Percentiles rank a stretch among this genome's conserved stretches.
Conservation (phyloP, 2,329 filamentous ascomycete species). For the Stylonectria norvegica region DNA sequence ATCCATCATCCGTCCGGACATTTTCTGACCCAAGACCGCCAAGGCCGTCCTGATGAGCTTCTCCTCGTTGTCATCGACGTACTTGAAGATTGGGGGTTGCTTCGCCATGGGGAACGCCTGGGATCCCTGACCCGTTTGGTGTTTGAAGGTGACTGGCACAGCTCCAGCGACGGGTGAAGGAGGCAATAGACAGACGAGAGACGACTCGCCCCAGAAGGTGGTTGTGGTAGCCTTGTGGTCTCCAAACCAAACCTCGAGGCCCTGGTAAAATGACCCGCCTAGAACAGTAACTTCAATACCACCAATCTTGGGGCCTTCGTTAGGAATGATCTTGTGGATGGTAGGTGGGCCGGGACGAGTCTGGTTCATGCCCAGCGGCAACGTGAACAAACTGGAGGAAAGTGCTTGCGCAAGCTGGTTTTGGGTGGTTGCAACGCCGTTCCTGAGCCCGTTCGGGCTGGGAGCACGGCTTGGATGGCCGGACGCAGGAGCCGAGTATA, state of each 20-base stretch:
- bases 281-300: slow-evolving; percentile 85
- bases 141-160: slow-evolving; percentile 68
- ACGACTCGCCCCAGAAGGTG: slow-evolving; percentile 75
- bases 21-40: slow-evolving; percentile 61
- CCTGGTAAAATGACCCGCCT: slow-evolving; percentile 74
- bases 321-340: slow-evolving; percentile 80
- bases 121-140: slow-evolving; percentile 42
- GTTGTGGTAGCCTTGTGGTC: slow-evolving; percentile 62
- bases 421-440: slow-evolving; percentile 39
- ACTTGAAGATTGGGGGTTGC: slow-evolving; percentile 61
- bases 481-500: slow-evolving; percentile 71
- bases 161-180: slow-evolving; percentile 64
- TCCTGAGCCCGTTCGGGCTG: slow-evolving; percentile 59
- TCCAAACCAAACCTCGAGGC: slow-evolving; percentile 81
- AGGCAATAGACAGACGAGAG: slow-evolving; percentile 75
- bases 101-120: slow-evolving; percentile 36
- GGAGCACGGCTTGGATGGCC: slow-evolving; percentile 73
- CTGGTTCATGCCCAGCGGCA: slow-evolving; percentile 48
- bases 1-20: slow-evolving; percentile 61
- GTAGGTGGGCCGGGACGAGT: slow-evolving; percentile 50
- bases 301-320: slow-evolving; percentile 75
- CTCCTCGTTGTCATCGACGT: slow-evolving; percentile 68
- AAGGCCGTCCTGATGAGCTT: slow-evolving; percentile 66
- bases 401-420: slow-evolving; percentile 47
- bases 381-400: slow-evolving; percentile 47